Base-by-base conservation (phyloP, 805 yeast species). In the Metschnikowia continentalis region DNA sequence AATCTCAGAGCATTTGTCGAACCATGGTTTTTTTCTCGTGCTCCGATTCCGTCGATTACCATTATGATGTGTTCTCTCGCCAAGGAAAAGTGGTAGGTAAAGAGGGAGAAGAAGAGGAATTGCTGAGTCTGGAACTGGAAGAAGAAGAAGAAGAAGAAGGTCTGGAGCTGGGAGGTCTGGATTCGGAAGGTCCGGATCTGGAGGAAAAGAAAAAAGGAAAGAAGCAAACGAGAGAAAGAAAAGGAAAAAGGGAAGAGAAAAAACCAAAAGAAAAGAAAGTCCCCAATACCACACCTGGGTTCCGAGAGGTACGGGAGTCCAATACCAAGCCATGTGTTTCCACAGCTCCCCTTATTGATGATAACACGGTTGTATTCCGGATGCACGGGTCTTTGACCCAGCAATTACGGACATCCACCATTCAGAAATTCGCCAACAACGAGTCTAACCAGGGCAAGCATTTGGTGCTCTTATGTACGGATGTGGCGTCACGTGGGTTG, bases 401-500 rank as follows among this genome's bases (percentile, higher is more conserved):
- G 66, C 90, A 82, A 55, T 74, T 79, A 15, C 85, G 99, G 71
- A 81, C 95, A 0, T 69, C 88, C 0, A 91, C 97, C 0, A 75
- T 90, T 51, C 77, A 77, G 19, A 78, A 80, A 40, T 90, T 88
- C 68, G 71, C 75, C 36, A 77, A 70, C 55, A 48, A 50, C n/a
- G 52, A 42, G 8, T 72, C 66, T 1, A 73, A 76, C 6, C 37
- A 55, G 6, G 47, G 58, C 14, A 77, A 77, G 50, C 84, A 84
- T 60, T 77, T 85, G 2, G 76, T 94, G 19, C 75, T 94, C 61
- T 81, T 94, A 59, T 92, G 98, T 75, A 94, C 99, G 0, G 99
- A 94, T 77, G 98, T 94, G 54, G 99, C 97, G 0, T 84, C 98
- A 33, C 83, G 99, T 71, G 99, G 99, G 55, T 76, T 94, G 55